Conservation (phyloP, 345 rosid genomes). For the Clarkia xantiana region DNA sequence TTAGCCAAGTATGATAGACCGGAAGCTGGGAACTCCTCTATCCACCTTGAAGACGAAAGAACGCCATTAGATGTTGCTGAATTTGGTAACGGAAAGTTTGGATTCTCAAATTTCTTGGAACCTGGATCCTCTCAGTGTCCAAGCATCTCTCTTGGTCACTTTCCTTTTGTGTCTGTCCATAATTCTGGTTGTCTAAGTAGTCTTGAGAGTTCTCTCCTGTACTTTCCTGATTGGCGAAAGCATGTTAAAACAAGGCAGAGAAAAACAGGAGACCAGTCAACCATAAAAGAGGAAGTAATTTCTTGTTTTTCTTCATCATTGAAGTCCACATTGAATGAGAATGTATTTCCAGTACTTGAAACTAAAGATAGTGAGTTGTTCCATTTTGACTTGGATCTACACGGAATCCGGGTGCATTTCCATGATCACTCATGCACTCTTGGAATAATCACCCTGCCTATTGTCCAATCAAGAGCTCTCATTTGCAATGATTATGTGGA, state of each 20-base stretch:
- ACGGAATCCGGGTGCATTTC: constrained; percentile 46
- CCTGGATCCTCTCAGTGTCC: constrained; percentile 25
- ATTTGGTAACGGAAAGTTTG: constrained; percentile 45
- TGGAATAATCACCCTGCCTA: constrained; percentile 50
- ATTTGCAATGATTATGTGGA: constrained; percentile 36
- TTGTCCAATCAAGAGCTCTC: constrained; percentile 28
- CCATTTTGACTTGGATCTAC: constrained; percentile 33
- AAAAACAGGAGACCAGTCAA: constrained; percentile 21
- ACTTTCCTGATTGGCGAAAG: constrained; percentile 49
- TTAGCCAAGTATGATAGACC: constrained; percentile 26
- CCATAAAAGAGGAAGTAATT: constrained; percentile 18
- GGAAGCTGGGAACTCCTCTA: constrained; percentile 12
- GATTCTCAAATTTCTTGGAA: constrained; percentile 61
- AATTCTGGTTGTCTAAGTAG: constrained; percentile 37
- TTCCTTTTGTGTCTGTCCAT: constrained; percentile 47
- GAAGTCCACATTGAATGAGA: constrained; percentile 12
- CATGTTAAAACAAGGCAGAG: constrained; percentile 23
- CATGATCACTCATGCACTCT: constrained; percentile 67
- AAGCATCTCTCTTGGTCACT: constrained; percentile 46
- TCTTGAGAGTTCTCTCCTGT: constrained; percentile 38
- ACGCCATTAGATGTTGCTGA: constrained; percentile 18
- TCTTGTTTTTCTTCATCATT: constrained; percentile 8
- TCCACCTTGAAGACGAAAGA: constrained; percentile 13
- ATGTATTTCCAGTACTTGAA: constrained; percentile 14
- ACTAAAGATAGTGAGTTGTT: constrained; percentile 18